Evolutionary conservation across 495 filamentous ascomycete genomes (phyloP), one percentile per base, ranked within the genome.

Genomic region (Articulospora tetracladia): DNA sequence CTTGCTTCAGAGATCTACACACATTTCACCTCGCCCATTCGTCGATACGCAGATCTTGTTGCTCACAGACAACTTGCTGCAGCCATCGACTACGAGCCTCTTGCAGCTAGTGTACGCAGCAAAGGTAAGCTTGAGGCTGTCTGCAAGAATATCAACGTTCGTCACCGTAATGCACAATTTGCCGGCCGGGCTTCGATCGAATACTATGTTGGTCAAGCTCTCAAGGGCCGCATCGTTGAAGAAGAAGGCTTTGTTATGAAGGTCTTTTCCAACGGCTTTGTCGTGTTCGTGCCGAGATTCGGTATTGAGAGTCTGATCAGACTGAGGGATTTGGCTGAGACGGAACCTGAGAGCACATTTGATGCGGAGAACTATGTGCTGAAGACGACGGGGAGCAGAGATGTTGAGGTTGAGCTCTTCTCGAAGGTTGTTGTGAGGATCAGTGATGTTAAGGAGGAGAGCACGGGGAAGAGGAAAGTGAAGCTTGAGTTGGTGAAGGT

Each of bases 191-290:
- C 95, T 30, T 91, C 87, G 65, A 89, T 98, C 59, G 92, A 96
- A 65, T 98, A 97, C 73, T 98, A 98, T 70, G 94, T 98, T 8
- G 94, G 94, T 0, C 94, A 98, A 73, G 91, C 93, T 1, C 84
- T 98, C 32, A 94, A 94, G 73, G 91, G 91, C 15, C 84, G 87
- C 39, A 83, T 91, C 11, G 67, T 68, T 4, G 85, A 88, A 55
- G 93, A 96, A 72, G 92, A 97, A 55, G 94, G 90, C 2, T 98
- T 95, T 69, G 85, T 97, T 23, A 96, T 98, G 88, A 90, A 89
- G 71, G 88, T 98, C 20, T 97, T 98, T 69, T 90, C 89, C 66
- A 98, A 98, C 72, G 94, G 94, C 3, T 92, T 96, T 60, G 93
- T 97, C 3, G 93, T 97, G 2, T 92, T 98, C 65, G 93, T 98